Evolutionary conservation across 2,329 filamentous ascomycete species (phyloP), one percentile per base, ranked within the genome.

Genomic region (Chrysosporium queenslandicum): DNA sequence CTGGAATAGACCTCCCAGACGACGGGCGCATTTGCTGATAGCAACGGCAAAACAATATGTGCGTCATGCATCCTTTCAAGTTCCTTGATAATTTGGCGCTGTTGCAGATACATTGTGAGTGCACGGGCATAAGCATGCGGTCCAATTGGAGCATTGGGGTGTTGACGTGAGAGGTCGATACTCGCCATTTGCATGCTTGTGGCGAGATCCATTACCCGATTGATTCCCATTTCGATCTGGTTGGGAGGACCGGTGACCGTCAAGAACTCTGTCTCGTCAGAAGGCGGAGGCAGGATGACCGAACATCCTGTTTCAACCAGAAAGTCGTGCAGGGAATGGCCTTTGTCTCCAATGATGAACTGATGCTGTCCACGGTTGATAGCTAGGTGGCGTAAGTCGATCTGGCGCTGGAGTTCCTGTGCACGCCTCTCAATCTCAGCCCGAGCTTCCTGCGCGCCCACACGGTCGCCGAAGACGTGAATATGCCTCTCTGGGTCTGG

Each of bases 361-460:
- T 94, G 90, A 67, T 97, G 92, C 48, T 88, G 83, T 46, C 87
- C 88, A 56, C 85, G 84, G 67, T 91, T 86, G 60, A 97, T 87
- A 4, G 85, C 80, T 39, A 89, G 74, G 67, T 94, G 84, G 60
- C 92, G 82, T 46, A 92, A 74, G 39, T 84, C 80, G 46, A 97
- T 75, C 65, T 87, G 81, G 54, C 81, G 80, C 59, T 84, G 82
- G 20, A 98, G 78, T 63, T 91, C 79, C 56, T 84, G 80, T 5
- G 83, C 87, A 54, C 84, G 80, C 46, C 82, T 81, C 69, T 96
- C 89, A 58, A 97, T 85, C 62, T 87, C 82, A 40, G 84, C 81
- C 54, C 85, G 85, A 23, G 83, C 86, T 60, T 86, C 81, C 65
- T 90, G 85, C 6, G 92, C 88, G 37, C 87, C 87, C 48, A 77